These are phyloP conservation scores for Kwoniella newhampshirensis DNA, from an alignment of 768 basidiomycete species.

Conservation along the genomic window DNA sequence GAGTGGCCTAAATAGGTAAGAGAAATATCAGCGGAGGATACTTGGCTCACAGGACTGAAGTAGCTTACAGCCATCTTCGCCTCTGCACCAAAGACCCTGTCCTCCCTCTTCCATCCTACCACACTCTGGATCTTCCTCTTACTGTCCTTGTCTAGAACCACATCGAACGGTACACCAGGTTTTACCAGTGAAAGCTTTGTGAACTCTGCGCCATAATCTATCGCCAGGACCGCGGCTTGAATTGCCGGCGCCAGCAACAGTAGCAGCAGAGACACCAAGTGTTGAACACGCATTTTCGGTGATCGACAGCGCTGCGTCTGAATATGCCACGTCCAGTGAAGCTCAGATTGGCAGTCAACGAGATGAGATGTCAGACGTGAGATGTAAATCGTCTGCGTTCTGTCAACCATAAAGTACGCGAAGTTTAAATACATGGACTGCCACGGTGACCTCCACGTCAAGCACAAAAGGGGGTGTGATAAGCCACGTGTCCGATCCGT, in stretches of 20 bases:
- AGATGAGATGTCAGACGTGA: too few relatives aligned
- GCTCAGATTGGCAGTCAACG: too few relatives aligned
- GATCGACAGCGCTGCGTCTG: too few relatives aligned
- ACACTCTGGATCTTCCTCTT: constrained; percentile 90
- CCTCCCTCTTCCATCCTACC: constrained; percentile 84
- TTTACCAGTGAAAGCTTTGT: constrained; percentile 96
- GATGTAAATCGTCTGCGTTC: too few relatives aligned
- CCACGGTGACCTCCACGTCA: too few relatives aligned
- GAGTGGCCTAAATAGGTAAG: constrained; percentile 65
- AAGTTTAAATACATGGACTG: too few relatives aligned
- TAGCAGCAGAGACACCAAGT: constrained; percentile 22
- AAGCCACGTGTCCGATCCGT: background rate
- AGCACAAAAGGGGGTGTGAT: background rate
- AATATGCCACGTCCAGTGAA: too few relatives aligned
- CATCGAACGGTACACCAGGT: constrained; percentile 91
- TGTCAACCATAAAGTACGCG: too few relatives aligned
- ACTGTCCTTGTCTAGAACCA: constrained; percentile 92
- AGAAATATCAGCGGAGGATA: background rate
- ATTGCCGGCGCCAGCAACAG: constrained; percentile 41
- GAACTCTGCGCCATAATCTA: constrained; percentile 98
- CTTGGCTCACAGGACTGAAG: too few relatives aligned
- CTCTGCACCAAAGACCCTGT: constrained; percentile 84
- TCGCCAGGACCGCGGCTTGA: constrained; percentile 70
- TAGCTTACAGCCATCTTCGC: constrained; percentile 78
- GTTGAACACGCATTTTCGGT: constrained; percentile 5